Conservation (phyloP, 257 asterid species). For the Nicotiana tabacum region DNA sequence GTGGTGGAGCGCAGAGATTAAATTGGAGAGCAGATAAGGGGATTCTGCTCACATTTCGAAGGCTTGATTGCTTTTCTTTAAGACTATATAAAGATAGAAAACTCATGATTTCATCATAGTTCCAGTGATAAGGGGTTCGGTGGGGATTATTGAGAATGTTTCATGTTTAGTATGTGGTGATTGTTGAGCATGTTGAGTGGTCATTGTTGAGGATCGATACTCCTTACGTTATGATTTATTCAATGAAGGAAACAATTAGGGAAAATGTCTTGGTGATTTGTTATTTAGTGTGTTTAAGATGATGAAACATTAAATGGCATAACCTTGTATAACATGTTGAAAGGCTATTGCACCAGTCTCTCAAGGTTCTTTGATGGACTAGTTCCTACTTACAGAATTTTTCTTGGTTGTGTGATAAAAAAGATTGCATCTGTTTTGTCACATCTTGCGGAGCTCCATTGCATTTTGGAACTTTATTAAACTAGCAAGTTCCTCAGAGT, state of each 20-base stretch:
- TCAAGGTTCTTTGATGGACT: neutral
- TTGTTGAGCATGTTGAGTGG: neutral
- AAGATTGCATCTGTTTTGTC: neutral
- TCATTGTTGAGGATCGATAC: neutral
- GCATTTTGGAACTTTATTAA: neutral
- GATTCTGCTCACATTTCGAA: neutral
- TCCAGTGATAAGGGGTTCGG: neutral
- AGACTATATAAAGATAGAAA: neutral
- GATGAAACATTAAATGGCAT: neutral
- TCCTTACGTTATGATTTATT: neutral
- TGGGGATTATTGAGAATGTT: constrained; percentile 1
- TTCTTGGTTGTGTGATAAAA: neutral
- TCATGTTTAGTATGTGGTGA: neutral
- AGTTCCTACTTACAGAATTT: neutral
- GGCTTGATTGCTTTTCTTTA: neutral
- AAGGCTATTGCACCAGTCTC: neutral
- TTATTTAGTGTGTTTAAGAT: neutral
- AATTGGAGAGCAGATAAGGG: neutral
- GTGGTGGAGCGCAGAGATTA: neutral
- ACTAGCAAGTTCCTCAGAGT: neutral
- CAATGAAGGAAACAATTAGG: neutral
- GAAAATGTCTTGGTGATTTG: no score
- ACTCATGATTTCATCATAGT: neutral
- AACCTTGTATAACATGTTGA: constrained; percentile 1
- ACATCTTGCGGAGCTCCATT: neutral